Conservation (phyloP, 352 stramenopile species). For the Globisporangium spinosum region DNA sequence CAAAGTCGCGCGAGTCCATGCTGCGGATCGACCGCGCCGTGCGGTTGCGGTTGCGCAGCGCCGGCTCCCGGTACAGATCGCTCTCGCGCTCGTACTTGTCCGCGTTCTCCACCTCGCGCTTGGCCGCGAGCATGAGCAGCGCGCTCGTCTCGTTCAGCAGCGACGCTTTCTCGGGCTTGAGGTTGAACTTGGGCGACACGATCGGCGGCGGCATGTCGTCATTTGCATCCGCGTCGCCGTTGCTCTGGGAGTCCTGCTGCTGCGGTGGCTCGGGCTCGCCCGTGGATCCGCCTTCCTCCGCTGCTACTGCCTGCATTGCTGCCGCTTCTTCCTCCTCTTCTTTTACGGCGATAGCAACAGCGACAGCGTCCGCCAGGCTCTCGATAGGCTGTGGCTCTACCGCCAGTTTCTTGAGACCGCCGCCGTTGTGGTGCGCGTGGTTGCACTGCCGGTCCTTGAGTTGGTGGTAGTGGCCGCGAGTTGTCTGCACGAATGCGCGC, state of each 20-base stretch:
- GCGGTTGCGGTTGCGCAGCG: conserved; percentile 35
- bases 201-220: conserved; percentile 2
- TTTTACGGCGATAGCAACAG: conserved; percentile 10
- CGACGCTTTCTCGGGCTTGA: conserved; percentile 14
- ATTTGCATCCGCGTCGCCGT: background rate
- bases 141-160: conserved; percentile 28
- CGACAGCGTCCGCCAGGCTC: conserved; percentile 15
- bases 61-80: conserved; percentile 71
- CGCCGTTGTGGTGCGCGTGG: conserved; percentile 26
- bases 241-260: conserved; percentile 1
- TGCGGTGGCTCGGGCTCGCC: conserved; percentile 13
- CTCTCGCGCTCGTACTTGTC: conserved; percentile 43
- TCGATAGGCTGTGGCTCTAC: conserved; percentile 2
- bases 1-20: conserved; percentile 13
- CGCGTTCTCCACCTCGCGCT: conserved; percentile 27
- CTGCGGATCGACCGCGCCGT: conserved; percentile 15
- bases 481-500: conserved; percentile 44
- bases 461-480: conserved; percentile 30
- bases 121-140: conserved; percentile 34
- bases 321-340: background rate
- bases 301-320: background rate
- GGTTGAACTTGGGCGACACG: conserved; percentile 9
- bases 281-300: conserved; percentile 1
- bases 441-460: conserved; percentile 42
- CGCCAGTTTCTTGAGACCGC: conserved; percentile 7